Conservation (phyloP, 2,329 filamentous ascomycete species). For the Aureobasidium sp. region DNA sequence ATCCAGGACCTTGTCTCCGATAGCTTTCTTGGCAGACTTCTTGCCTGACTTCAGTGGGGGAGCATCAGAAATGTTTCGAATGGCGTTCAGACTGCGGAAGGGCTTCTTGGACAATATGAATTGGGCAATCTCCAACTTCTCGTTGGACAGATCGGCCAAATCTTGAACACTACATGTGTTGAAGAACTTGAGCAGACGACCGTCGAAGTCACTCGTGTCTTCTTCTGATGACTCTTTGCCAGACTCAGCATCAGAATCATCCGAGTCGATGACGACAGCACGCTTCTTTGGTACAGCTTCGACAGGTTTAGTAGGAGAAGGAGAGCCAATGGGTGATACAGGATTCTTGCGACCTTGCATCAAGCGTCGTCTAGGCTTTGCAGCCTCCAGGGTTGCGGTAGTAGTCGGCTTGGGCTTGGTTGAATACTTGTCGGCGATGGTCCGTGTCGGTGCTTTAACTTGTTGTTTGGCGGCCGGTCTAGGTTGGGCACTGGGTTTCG, state of each 20-base stretch:
- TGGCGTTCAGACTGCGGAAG: slow-evolving; percentile 57
- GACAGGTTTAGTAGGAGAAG: slow-evolving; percentile 16
- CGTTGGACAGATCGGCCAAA: slow-evolving; percentile 72
- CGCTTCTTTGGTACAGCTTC: slow-evolving; percentile 16
- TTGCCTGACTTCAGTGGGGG: slow-evolving; percentile 45
- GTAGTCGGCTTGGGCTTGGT: slow-evolving; percentile 12
- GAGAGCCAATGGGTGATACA: slow-evolving; percentile 19
- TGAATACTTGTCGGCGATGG: slow-evolving; percentile 40
- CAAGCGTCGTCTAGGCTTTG: slow-evolving; percentile 32
- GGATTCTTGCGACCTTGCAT: slow-evolving; percentile 41
- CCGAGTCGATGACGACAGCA: slow-evolving; percentile 28
- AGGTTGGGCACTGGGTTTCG: slow-evolving; percentile 18
- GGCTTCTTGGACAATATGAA: slow-evolving; percentile 66
- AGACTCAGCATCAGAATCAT: slow-evolving; percentile 19
- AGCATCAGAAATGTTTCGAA: slow-evolving; percentile 53
- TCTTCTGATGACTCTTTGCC: slow-evolving; percentile 8
- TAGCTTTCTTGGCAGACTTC: slow-evolving; percentile 40
- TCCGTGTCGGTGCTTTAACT: slow-evolving; percentile 46
- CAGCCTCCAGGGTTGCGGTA: slow-evolving; percentile 12
- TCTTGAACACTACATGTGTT: slow-evolving; percentile 70
- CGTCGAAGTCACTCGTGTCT: slow-evolving; percentile 34
- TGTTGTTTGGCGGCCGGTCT: slow-evolving; percentile 47
- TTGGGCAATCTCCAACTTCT: slow-evolving; percentile 60
- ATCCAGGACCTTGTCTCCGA: slow-evolving; percentile 61
- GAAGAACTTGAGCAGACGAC: slow-evolving; percentile 66